Percentiles rank a stretch among this genome's conserved stretches.
Conservation (phyloP, 441 rosid species). For the Mallotus repandus region DNA sequence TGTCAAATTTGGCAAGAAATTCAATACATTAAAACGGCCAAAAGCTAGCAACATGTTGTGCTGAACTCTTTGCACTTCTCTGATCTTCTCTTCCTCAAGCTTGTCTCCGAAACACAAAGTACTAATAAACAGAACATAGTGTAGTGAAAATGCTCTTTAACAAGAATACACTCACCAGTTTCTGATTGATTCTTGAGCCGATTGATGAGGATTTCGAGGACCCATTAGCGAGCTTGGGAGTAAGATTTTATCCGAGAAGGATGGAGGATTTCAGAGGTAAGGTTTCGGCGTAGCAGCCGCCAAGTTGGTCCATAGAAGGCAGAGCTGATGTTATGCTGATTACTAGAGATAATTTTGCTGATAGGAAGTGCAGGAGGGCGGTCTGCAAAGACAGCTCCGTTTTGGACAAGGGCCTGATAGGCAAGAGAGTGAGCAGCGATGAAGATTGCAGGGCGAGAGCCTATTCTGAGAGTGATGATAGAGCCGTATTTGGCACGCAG, state of each 20-base stretch:
- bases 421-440: slow-evolving; percentile 19
- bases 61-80: slow-evolving; percentile 19
- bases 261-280: slow-evolving; percentile 30
- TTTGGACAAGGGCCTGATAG: slow-evolving; percentile 23
- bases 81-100: slow-evolving; percentile 31
- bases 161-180: slow-evolving; percentile 1
- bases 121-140: slow-evolving; percentile 35
- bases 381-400: slow-evolving; percentile 25
- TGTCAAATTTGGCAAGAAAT: slow-evolving; percentile 13
- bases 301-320: slow-evolving; percentile 33
- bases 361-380: slow-evolving; percentile 25
- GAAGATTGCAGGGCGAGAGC: slow-evolving; percentile 23
- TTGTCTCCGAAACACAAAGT: slow-evolving; percentile 36
- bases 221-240: slow-evolving; percentile 29
- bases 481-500: slow-evolving; percentile 27
- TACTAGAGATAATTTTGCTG: background rate
- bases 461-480: slow-evolving; percentile 23
- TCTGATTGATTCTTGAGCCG: slow-evolving; percentile 6
- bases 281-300: slow-evolving; percentile 38
- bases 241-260: slow-evolving; percentile 29
- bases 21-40: slow-evolving; percentile 13
- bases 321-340: slow-evolving; percentile 32
- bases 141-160: slow-evolving; percentile 23
- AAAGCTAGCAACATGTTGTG: slow-evolving; percentile 11
- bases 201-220: slow-evolving; percentile 18